Evolutionary conservation across 805 yeast species (phyloP), one percentile per base, ranked within the genome.

Genomic region (Pichia membranifaciens): DNA sequence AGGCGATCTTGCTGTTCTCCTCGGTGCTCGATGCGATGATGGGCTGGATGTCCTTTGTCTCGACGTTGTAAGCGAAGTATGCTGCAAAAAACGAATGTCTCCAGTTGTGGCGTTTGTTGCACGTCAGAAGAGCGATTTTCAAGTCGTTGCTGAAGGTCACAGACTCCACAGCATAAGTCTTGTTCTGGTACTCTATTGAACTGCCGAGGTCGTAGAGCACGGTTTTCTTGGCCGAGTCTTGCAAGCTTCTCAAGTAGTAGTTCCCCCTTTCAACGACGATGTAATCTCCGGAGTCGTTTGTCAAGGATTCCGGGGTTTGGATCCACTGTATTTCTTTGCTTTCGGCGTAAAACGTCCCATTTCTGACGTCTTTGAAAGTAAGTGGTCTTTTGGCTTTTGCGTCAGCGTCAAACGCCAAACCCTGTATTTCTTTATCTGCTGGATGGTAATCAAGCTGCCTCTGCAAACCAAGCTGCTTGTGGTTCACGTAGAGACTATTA

Each of bases 311-410:
- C 1, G 79, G 78, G 1, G 72, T 65, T 46, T 58, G 58, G 39
- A 87, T 76, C 96, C 96, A 87, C 61, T 84, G 91, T 29, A 87
- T 69, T 8, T 74, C 62, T 51, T 77, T 75, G 43, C 58, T 64
- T 15, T 67, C 63, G 0, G 93, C 83, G 0, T 59, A 51, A 55
- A 84, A 84, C 3, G 75, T 70, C 1, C 79, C 79, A 43, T 76
- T 75, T 53, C 91, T 72, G 2, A 72, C 66, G 36, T 69, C 67
- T 1, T 68, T 65, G 44, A 79, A 73, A 0, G 70, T 59, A 8
- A 76, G 41, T 6, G 68, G 67, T 7, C 47, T 44, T 38, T 59
- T 62, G 17, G 23, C 35, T 40, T 29, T 29, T 29, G n/a, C n/a
- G n/a, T n/a, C n/a, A n/a, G n/a, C n/a, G n/a, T n/a, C n/a, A n/a